A percentile compares a stretch with the other conserved stretches of the same genome.
Conservation (phyloP, 148 eudicot genomes). For the Persicaria maculosa region DNA sequence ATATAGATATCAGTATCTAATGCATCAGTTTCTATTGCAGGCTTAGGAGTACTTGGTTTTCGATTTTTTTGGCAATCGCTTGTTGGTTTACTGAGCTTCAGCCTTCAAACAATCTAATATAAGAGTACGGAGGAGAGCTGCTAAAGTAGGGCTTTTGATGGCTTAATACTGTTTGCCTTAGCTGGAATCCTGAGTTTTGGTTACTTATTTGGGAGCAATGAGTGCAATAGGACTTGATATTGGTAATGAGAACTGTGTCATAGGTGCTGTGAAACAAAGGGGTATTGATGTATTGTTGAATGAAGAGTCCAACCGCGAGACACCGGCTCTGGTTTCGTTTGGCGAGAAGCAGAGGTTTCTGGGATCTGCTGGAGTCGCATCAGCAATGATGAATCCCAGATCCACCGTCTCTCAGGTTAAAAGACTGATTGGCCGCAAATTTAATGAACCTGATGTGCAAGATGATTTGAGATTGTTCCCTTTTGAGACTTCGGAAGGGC, state of each 20-base stretch:
- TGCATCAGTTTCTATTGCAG: not conserved
- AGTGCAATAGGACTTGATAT: slow-evolving; percentile 81
- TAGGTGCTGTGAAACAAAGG: slow-evolving; percentile 66
- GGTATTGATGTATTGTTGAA: slow-evolving; percentile 81
- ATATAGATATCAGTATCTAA: not conserved
- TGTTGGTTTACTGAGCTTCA: not conserved
- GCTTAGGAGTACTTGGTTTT: not conserved
- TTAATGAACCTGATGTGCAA: slow-evolving; percentile 46
- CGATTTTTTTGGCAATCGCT: not conserved
- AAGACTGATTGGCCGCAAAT: slow-evolving; percentile 63
- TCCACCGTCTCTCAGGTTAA: slow-evolving; percentile 86
- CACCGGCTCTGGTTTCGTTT: slow-evolving; percentile 76
- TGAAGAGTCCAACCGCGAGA: slow-evolving; percentile 82
- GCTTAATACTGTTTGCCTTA: not conserved
- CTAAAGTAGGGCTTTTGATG: not conserved
- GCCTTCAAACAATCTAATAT: not conserved
- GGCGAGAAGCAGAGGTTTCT: slow-evolving; percentile 88
- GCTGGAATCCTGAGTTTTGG: not conserved
- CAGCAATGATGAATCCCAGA: slow-evolving; percentile 75
- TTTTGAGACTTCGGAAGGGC: slow-evolving; percentile 67
- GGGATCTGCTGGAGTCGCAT: slow-evolving; percentile 84
- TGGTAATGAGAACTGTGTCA: slow-evolving; percentile 89
- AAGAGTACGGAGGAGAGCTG: not conserved
- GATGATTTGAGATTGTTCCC: slow-evolving; percentile 59
- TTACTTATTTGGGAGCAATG: slow-evolving; percentile 30